Percentiles rank a stretch among this genome's conserved stretches.
Conservation (phyloP, 805 yeast genomes). For the Ogataea pignaliae region DNA sequence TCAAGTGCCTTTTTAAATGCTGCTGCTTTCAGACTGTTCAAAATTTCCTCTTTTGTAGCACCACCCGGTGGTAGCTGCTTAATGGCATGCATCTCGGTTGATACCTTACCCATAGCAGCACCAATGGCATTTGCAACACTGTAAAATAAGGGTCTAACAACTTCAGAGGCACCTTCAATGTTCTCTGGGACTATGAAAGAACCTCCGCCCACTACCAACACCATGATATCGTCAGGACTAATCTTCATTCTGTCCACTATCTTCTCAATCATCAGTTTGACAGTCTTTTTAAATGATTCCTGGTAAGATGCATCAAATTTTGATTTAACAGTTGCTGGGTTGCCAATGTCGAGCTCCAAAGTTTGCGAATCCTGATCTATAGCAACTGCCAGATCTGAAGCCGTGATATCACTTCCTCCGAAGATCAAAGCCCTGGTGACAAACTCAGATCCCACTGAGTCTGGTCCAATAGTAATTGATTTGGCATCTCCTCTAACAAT, state of each 20-base stretch:
- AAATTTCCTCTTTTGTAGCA: slow-evolving; percentile 10
- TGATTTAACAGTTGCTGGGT: slow-evolving; percentile 10
- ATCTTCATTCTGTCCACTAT: slow-evolving; percentile 44
- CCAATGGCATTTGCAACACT: slow-evolving; percentile 49
- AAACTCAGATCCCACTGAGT: slow-evolving; percentile 42
- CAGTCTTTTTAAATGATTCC: slow-evolving; percentile 2
- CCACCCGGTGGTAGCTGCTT: slow-evolving; percentile 6
- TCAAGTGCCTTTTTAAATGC: slow-evolving; percentile 16
- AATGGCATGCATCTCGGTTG: slow-evolving; percentile 25
- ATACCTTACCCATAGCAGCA: slow-evolving; percentile 43
- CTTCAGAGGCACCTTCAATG: slow-evolving; percentile 37
- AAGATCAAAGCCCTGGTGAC: slow-evolving; percentile 33
- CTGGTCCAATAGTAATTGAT: slow-evolving; percentile 39
- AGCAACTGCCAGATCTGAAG: slow-evolving; percentile 40
- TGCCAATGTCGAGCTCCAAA: slow-evolving; percentile 25
- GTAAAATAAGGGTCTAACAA: slow-evolving; percentile 37
- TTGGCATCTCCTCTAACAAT: slow-evolving; percentile 29
- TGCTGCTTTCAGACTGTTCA: slow-evolving; percentile 16
- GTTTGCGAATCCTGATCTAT: slow-evolving; percentile 24
- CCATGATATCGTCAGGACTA: slow-evolving; percentile 36
- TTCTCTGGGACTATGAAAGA: slow-evolving; percentile 39
- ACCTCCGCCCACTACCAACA: slow-evolving; percentile 47
- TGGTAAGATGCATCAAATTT: slow-evolving; percentile 6
- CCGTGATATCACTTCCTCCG: slow-evolving; percentile 39
- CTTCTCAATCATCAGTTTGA: slow-evolving; percentile 31